phyloP scores from a whole-genome alignment of 2,329 filamentous ascomycete species.

The Sclerotinia spermophila region DNA sequence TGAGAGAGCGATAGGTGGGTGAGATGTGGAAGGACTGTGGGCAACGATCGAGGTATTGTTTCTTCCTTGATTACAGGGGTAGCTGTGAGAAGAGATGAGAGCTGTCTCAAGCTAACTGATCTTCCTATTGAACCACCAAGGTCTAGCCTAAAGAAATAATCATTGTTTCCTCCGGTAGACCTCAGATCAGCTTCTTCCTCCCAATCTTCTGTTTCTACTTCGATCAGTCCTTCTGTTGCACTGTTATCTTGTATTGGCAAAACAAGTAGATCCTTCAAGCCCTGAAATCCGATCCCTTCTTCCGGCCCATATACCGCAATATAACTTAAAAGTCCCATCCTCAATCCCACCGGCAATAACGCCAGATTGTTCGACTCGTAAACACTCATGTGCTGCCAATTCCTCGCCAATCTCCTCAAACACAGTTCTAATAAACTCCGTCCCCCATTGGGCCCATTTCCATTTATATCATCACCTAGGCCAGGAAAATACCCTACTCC shows the following conservation, averaged over 20 bases:
- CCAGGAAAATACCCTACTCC: constrained; percentile 40
- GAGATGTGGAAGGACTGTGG: constrained; percentile 47
- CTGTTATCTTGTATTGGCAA: constrained; percentile 27
- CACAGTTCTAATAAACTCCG: constrained; percentile 46
- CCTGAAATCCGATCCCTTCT: constrained; percentile 48
- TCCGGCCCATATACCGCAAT: constrained; percentile 44
- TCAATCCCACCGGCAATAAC: constrained; percentile 51
- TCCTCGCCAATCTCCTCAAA: constrained; percentile 48
- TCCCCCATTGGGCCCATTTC: background rate
- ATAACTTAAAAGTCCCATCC: constrained; percentile 50
- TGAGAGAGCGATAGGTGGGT: constrained; percentile 58
- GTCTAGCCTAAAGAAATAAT: constrained; percentile 51
- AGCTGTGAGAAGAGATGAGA: constrained; percentile 35
- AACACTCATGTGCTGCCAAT: constrained; percentile 53
- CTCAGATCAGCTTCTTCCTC: constrained; percentile 22
- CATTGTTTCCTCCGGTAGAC: constrained; percentile 39
- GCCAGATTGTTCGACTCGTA: constrained; percentile 57
- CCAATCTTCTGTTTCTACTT: constrained; percentile 27
- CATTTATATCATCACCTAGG: constrained; percentile 29
- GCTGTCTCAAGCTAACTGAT: constrained; percentile 50
- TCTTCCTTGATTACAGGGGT: constrained; percentile 13
- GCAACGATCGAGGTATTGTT: constrained; percentile 24
- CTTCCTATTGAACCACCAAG: constrained; percentile 50
- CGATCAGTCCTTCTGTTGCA: background rate
- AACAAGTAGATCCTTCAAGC: constrained; percentile 48